Evolutionary conservation across 2,329 filamentous ascomycete genomes (phyloP).

Genomic region (Beauveria australis): DNA sequence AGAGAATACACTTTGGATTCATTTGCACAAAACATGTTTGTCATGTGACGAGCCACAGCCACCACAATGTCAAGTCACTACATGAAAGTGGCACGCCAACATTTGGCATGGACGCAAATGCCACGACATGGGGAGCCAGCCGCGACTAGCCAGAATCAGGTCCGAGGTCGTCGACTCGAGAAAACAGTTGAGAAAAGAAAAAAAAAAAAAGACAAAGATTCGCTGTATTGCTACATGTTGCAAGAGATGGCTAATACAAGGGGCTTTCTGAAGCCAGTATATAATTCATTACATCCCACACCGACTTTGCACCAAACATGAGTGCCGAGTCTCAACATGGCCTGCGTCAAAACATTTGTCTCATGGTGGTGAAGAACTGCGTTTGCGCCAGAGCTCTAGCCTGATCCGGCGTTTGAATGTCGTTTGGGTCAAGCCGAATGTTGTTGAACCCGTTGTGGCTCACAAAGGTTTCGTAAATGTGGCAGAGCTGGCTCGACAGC

Average conservation of each 20-base stretch:
- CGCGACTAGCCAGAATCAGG: no score
- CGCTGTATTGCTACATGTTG: not conserved
- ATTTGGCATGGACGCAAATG: no score
- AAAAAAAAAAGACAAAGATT: not conserved
- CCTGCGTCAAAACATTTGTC: not conserved
- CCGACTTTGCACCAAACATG: no score
- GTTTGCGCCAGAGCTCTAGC: not conserved
- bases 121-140: no score
- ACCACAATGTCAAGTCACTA: slow-evolving; percentile 19
- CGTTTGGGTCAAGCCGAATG: not conserved
- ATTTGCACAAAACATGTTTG: slow-evolving; percentile 10
- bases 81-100: no score
- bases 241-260: not conserved
- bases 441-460: not conserved
- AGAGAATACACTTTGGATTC: slow-evolving; percentile 25
- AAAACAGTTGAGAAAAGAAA: not conserved
- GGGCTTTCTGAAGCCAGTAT: no score
- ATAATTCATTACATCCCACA: no score
- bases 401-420: not conserved
- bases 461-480: slow-evolving; percentile 2
- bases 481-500: not conserved
- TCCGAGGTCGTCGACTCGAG: no score
- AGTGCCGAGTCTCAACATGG: not conserved
- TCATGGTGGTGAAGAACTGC: not conserved
- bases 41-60: slow-evolving; percentile 18